Base-by-base conservation (phyloP, 2,329 filamentous ascomycete species). In the Nannizziopsis barbatae region DNA sequence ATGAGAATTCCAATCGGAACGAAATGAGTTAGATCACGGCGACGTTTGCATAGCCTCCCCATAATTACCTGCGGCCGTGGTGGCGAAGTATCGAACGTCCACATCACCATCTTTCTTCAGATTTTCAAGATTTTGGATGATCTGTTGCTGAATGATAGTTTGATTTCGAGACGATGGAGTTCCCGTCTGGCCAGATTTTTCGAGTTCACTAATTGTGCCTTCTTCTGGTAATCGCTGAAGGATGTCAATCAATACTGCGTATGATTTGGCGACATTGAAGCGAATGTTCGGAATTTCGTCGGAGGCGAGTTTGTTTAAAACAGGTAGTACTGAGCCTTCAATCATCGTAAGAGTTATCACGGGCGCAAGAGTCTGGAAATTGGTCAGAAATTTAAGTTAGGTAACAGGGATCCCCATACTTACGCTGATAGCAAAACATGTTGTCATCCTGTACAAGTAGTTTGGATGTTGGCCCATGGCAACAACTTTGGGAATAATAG, bases 361-460 rank as follows among this genome's bases (percentile, higher is more conserved):
- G 30, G 85, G 85, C 27, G 92, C 85, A 54, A 98, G 81, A 18
- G 90, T 98, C 92, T 98, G 43, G 50, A 55, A 36, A 53, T 22
- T 22, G n/a, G 31, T 17, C 37, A 30, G 31, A 38, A 14, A 14
- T 42, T n/a, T 2, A 4, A 14, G 15, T 35, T 9, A 15, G n/a
- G 2, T n/a, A 17, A 37, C 6, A 18, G 12, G 42, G 5, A 22
- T 40, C 35, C 8, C 42, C 42, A 2, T 30, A 77, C 86, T 75
- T 77, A 98, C 92, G 59, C 88, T 90, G 57, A 98, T 93, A 53
- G 92, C 92, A 67, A 98, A 98, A 72, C 90, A 96, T n/a, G 92
- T 98, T 8, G 92, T 98, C 92, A 98, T 98, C 65, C 92, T 80
- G 77, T 98, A 98, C 46, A 98, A 83, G 67, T 98, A 98, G 73